Conservation (phyloP, 2,329 filamentous ascomycete species). For the Emydomyces testavorans region DNA sequence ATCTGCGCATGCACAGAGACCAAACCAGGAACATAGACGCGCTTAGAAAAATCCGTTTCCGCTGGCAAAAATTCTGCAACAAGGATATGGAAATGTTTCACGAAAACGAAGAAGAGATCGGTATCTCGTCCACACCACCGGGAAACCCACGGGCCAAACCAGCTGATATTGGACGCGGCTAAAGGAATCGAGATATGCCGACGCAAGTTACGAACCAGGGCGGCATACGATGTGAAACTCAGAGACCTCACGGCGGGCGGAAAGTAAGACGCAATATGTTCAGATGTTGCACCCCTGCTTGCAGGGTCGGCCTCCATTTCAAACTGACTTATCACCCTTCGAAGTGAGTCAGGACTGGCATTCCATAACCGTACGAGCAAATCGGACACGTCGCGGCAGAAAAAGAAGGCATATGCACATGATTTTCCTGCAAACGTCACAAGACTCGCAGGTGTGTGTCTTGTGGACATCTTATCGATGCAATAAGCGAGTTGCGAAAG, state of each 20-base stretch:
- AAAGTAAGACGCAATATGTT: conserved; percentile 57
- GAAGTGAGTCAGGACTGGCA: conserved; percentile 55
- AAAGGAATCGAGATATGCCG: conserved; percentile 57
- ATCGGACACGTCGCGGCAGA: conserved; percentile 75
- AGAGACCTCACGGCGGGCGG: conserved; percentile 53
- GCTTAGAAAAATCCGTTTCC: conserved; percentile 43
- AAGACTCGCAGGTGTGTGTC: conserved; percentile 57
- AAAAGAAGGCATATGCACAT: conserved; percentile 87
- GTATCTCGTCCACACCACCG: conserved; percentile 81
- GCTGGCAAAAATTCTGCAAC: conserved; percentile 58
- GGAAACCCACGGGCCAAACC: conserved; percentile 73
- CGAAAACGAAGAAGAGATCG: conserved; percentile 83
- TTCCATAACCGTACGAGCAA: conserved; percentile 74
- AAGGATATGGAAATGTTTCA: conserved; percentile 75
- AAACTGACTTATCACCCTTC: conserved; percentile 59
- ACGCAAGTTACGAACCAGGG: conserved; percentile 48
- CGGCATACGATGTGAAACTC: conserved; percentile 52
- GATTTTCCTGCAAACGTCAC: conserved; percentile 84
- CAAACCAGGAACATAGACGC: conserved; percentile 60
- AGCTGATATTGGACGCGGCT: conserved; percentile 60
- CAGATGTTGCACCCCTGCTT: conserved; percentile 41
- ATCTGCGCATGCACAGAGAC: conserved; percentile 73
- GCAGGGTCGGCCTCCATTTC: conserved; percentile 46
- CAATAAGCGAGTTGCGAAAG: conserved; percentile 73
- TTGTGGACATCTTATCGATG: conserved; percentile 77